A percentile compares a stretch with the other conserved stretches of the same genome.
phyloP scores from a whole-genome alignment of 345 rosid genomes.

The Brassica rapa region DNA sequence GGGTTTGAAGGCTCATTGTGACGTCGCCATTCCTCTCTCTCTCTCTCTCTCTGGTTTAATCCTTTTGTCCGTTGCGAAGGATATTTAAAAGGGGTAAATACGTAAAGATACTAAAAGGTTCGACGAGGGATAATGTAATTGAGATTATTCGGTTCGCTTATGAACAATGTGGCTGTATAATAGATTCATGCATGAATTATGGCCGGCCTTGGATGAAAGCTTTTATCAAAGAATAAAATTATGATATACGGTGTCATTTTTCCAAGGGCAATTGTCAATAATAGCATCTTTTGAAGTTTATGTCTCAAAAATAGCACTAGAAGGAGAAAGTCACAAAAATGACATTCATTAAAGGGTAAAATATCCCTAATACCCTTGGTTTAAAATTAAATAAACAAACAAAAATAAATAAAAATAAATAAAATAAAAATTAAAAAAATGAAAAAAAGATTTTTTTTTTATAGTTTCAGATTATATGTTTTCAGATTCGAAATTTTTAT shows the following conservation, averaged over 20 bases:
- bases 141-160: not conserved
- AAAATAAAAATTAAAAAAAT: too few relatives aligned
- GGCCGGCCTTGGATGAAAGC: not conserved
- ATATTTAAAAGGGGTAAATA: not conserved
- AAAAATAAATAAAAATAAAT: too few relatives aligned
- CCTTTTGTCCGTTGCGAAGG: conserved; percentile 28
- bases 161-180: not conserved
- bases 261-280: too few relatives aligned
- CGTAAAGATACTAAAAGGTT: not conserved
- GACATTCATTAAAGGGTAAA: too few relatives aligned
- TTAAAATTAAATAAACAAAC: too few relatives aligned
- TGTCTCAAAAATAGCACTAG: too few relatives aligned
- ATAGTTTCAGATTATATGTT: too few relatives aligned
- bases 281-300: too few relatives aligned
- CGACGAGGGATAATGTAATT: not conserved
- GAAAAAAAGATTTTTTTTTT: too few relatives aligned
- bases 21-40: conserved; percentile 10
- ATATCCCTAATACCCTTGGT: too few relatives aligned
- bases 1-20: conserved; percentile 19
- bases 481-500: too few relatives aligned
- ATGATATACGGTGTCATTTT: not conserved
- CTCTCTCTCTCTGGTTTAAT: not conserved
- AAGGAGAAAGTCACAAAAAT: too few relatives aligned
- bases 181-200: conserved; percentile 2
- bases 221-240: not conserved